A percentile compares a stretch with the other conserved stretches of the same genome.
Conservation (phyloP, 371 early-diverging fungal species). For the Lichtheimia ramosa region DNA sequence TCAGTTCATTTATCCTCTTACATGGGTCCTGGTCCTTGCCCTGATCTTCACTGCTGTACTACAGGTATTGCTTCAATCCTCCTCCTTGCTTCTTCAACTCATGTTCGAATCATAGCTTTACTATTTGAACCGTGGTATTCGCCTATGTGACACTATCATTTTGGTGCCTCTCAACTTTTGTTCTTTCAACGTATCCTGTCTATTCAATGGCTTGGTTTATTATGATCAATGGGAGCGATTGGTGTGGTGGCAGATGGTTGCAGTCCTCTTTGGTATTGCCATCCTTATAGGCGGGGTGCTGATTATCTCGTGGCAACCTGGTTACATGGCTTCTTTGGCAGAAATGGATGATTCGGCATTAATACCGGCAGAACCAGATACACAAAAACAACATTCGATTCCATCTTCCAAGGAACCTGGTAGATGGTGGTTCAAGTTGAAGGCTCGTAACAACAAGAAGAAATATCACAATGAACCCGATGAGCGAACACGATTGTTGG, state of each 20-base stretch:
- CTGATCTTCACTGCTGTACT: slow-evolving; percentile 65
- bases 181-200: slow-evolving; percentile 75
- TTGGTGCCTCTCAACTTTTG: slow-evolving; percentile 79
- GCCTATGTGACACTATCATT: slow-evolving; percentile 77
- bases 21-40: slow-evolving; percentile 71
- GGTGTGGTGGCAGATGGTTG: slow-evolving; percentile 62
- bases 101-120: slow-evolving; percentile 53
- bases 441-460: too few species aligned
- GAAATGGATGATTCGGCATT: too few species aligned
- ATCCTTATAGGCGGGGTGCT: slow-evolving; percentile 67
- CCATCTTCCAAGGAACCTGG: too few species aligned
- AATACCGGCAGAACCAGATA: too few species aligned
- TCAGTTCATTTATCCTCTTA: slow-evolving; percentile 75
- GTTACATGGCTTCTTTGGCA: slow-evolving; percentile 4
- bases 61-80: slow-evolving; percentile 46
- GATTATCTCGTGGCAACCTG: slow-evolving; percentile 60
- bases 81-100: neutral
- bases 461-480: too few species aligned
- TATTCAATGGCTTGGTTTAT: slow-evolving; percentile 80
- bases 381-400: too few species aligned
- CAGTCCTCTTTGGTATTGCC: slow-evolving; percentile 69
- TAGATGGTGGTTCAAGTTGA: too few species aligned
- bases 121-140: slow-evolving; percentile 76
- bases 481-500: too few species aligned
- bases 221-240: slow-evolving; percentile 76